Conservation (phyloP, 768 basidiomycete species). For the Boletus sp. region DNA sequence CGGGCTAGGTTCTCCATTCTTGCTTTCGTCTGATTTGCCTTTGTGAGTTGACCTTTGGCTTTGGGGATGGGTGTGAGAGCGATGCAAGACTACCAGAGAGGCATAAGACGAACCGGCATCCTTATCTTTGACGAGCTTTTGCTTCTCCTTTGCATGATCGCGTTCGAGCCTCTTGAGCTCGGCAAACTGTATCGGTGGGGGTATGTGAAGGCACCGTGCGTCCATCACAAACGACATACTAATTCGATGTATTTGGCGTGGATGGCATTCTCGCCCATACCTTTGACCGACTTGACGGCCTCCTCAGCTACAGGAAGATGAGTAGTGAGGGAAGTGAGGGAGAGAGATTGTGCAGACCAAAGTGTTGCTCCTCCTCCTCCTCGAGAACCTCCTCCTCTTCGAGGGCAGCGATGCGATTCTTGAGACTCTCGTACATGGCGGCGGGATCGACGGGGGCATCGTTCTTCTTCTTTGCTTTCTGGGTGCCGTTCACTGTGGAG, state of each 20-base stretch:
- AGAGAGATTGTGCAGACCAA: conserved; percentile 48
- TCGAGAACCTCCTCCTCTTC: conserved; percentile 86
- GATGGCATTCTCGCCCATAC: conserved; percentile 77
- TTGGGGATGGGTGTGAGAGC: conserved; percentile 13
- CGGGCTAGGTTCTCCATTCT: conserved; percentile 90
- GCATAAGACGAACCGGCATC: conserved; percentile 62
- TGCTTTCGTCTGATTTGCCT: conserved; percentile 84
- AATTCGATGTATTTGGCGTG: conserved; percentile 88
- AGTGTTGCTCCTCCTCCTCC: conserved; percentile 82
- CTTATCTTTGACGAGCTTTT: conserved; percentile 88
- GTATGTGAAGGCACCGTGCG: conserved; percentile 21
- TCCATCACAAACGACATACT: conserved; percentile 45
- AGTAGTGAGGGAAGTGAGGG: conserved; percentile 1
- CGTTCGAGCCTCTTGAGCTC: conserved; percentile 85
- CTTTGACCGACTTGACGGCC: conserved; percentile 82
- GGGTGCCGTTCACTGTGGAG: conserved; percentile 29
- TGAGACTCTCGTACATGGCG: conserved; percentile 84
- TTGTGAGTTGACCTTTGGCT: conserved; percentile 85
- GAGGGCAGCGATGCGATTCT: conserved; percentile 84
- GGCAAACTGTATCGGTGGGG: conserved; percentile 60
- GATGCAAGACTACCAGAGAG: conserved; percentile 2
- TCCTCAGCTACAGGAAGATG: conserved; percentile 64
- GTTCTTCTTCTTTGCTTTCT: conserved; percentile 71
- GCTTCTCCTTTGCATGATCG: conserved; percentile 89
- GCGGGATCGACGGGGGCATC: conserved; percentile 72